Conservation (phyloP, 2,329 filamentous ascomycete species). For the Lomentospora prolificans region DNA sequence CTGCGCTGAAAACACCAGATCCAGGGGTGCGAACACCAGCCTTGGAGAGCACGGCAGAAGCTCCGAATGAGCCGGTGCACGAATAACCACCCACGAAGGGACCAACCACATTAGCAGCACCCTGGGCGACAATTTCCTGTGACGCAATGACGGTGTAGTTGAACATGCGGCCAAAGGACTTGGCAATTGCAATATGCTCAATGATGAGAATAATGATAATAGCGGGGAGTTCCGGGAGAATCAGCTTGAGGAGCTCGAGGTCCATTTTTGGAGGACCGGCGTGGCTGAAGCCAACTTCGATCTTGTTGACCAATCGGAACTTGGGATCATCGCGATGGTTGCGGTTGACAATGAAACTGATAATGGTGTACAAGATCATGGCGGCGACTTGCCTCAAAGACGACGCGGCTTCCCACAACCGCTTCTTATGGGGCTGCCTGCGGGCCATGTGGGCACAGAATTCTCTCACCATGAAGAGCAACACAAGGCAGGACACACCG, state of each 20-base stretch:
- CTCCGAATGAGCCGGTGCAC: constrained; percentile 39
- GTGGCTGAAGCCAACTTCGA: constrained; percentile 60
- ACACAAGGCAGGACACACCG: constrained; percentile 55
- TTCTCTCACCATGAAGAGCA: constrained; percentile 56
- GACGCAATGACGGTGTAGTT: constrained; percentile 73
- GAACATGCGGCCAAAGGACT: constrained; percentile 70
- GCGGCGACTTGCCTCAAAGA: constrained; percentile 68
- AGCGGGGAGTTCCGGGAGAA: constrained; percentile 56
- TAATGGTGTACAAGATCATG: constrained; percentile 64
- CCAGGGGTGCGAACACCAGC: constrained; percentile 72
- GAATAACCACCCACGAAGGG: constrained; percentile 57
- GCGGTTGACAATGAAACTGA: constrained; percentile 59
- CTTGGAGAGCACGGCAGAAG: constrained; percentile 77
- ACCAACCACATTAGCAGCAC: constrained; percentile 64
- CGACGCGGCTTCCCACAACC: constrained; percentile 63
- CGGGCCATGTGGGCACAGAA: constrained; percentile 50
- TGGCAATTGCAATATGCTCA: constrained; percentile 76
- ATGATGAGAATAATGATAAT: constrained; percentile 69
- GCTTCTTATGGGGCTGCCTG: constrained; percentile 48
- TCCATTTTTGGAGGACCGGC: constrained; percentile 50
- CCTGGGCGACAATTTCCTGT: constrained; percentile 70
- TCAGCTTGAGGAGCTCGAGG: constrained; percentile 41
- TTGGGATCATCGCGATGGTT: constrained; percentile 34
- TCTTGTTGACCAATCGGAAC: constrained; percentile 55
- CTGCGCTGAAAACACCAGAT: constrained; percentile 66